phyloP scores from a whole-genome alignment of 495 filamentous ascomycete genomes.

The Barbatosphaeria neglecta region DNA sequence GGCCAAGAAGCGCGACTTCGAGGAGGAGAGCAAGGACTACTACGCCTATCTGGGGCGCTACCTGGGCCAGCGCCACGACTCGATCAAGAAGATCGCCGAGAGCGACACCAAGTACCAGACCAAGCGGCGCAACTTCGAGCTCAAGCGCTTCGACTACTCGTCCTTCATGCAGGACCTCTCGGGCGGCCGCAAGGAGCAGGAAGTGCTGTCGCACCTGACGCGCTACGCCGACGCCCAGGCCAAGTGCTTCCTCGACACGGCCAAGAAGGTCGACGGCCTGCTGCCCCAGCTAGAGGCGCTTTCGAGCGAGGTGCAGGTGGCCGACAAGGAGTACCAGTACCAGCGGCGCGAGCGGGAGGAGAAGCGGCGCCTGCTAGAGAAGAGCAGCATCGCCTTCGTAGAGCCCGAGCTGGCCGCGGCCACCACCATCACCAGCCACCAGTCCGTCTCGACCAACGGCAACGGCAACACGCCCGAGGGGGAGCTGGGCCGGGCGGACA shows the following conservation, averaged over 20 bases:
- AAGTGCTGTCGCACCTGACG: slow-evolving; percentile 89
- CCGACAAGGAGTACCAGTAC: slow-evolving; percentile 92
- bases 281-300: slow-evolving; percentile 89
- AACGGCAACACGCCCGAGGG: slow-evolving; percentile 39
- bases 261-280: slow-evolving; percentile 79
- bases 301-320: slow-evolving; percentile 73
- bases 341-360: slow-evolving; percentile 88
- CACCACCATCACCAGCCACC: slow-evolving; percentile 12
- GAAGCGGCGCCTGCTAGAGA: slow-evolving; percentile 79
- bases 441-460: slow-evolving; percentile 25
- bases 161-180: slow-evolving; percentile 99
- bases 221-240: slow-evolving; percentile 91
- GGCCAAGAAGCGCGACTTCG: slow-evolving; percentile 92
- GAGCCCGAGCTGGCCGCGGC: slow-evolving; percentile 49
- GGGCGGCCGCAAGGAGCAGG: slow-evolving; percentile 93
- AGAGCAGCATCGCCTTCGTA: slow-evolving; percentile 68
- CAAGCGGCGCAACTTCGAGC: slow-evolving; percentile 85
- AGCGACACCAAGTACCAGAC: slow-evolving; percentile 94
- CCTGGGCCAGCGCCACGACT: slow-evolving; percentile 88
- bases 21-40: slow-evolving; percentile 96
- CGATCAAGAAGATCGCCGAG: slow-evolving; percentile 84
- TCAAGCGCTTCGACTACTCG: slow-evolving; percentile 97
- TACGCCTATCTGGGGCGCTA: slow-evolving; percentile 92
- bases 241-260: slow-evolving; percentile 64
- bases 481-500: slow-evolving; percentile 60